Conservation (phyloP, 371 early-diverging fungal genomes). For the Mucor circinelloides region DNA sequence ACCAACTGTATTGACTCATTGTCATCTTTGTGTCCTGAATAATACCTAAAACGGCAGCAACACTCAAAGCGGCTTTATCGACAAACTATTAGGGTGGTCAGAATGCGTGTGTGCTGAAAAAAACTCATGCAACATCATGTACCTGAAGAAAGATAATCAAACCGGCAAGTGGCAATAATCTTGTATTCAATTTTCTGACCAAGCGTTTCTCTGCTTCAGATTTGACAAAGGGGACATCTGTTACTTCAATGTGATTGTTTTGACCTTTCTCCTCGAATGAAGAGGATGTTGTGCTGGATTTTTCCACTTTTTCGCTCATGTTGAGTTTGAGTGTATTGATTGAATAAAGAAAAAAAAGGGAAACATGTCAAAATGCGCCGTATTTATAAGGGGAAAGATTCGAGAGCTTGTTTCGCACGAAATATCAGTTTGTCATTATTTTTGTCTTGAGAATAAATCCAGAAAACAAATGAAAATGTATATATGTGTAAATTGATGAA, state of each 20-base stretch:
- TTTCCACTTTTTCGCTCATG: not conserved
- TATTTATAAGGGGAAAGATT: not conserved
- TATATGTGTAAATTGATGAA: not conserved
- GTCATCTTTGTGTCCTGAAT: constrained; percentile 29
- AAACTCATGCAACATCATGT: not conserved
- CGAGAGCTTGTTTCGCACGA: not conserved
- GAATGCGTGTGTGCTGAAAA: not conserved
- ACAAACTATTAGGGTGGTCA: constrained; percentile 25
- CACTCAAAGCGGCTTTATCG: constrained; percentile 39
- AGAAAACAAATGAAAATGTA: not conserved
- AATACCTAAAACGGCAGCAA: constrained; percentile 34
- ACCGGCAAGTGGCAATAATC: constrained; percentile 39
- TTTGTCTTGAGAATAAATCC: constrained; percentile 1
- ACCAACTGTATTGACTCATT: constrained; percentile 26
- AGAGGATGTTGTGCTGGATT: constrained; percentile 1
- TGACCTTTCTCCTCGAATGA: not conserved
- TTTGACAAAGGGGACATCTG: constrained; percentile 4
- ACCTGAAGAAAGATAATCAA: constrained; percentile 27
- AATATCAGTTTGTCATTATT: constrained; percentile 4
- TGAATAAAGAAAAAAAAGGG: not conserved
- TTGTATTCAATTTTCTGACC: constrained; percentile 45
- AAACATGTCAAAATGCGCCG: not conserved
- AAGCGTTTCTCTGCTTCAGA: constrained; percentile 20
- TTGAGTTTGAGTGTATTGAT: not conserved
- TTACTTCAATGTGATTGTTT: not conserved